These are phyloP conservation scores for Acacia concinna DNA, from an alignment of 331 rosid species.

Conservation along the genomic window DNA sequence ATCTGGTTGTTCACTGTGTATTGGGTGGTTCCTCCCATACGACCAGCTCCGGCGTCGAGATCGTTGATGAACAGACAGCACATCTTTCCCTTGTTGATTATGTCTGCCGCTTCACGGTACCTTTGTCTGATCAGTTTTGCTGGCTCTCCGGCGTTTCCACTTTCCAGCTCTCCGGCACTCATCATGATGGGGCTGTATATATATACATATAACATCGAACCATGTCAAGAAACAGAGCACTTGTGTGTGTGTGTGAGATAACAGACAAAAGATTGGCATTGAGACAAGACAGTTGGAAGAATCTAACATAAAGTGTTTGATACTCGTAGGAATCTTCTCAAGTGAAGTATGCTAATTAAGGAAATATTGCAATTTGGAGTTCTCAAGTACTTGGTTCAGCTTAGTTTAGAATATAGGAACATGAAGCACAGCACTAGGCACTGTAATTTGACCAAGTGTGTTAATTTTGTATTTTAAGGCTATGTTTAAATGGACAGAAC, in stretches of 20 bases:
- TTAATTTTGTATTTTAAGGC: too few species aligned
- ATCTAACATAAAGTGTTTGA: not conserved
- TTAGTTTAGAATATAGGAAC: not conserved
- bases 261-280: not conserved
- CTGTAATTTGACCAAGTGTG: not conserved
- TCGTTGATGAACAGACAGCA: constrained; percentile 89
- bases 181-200: constrained; percentile 90
- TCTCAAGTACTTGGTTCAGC: not conserved
- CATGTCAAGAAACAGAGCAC: not conserved
- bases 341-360: not conserved
- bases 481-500: too few species aligned
- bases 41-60: constrained; percentile 98
- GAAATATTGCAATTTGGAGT: not conserved
- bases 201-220: not conserved
- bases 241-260: not conserved
- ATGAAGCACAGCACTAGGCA: not conserved
- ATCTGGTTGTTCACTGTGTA: constrained; percentile 99
- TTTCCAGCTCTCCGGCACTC: constrained; percentile 99
- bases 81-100: constrained; percentile 91
- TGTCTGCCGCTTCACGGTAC: constrained; percentile 91
- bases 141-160: constrained; percentile 99
- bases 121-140: constrained; percentile 92
- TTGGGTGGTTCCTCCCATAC: constrained; percentile 93
- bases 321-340: not conserved
- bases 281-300: not conserved